Base-by-base conservation (phyloP, 2,329 filamentous ascomycete species). In the Verticillium dahliae region DNA sequence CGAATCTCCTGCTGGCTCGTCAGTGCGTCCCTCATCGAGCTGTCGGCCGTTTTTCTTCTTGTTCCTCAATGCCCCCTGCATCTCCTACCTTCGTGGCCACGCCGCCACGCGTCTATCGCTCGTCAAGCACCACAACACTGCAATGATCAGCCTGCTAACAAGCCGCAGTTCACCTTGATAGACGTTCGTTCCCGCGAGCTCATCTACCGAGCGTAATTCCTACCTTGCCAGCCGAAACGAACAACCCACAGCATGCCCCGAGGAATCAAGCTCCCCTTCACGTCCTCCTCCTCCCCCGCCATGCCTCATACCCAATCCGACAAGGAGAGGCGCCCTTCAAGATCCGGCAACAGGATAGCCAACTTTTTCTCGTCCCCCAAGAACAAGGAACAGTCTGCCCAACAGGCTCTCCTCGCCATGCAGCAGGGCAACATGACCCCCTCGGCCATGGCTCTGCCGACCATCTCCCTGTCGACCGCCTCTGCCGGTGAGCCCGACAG, bases 391-490 rank as follows among this genome's bases (percentile, higher is more conserved):
- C 82, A 87, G 68, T 81, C 59, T 81, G 45, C 18, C 18, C 45
- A 52, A 10, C 45, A 52, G 45, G n/a, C 45, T 10, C 45, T 52
- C 45, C 85, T 89, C 71, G 81, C 85, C 63, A 85, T 88, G 71
- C 85, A 90, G 72, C 85, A 90, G 67, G 83, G 80, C 69, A 76
- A 76, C 63, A 72, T 92, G 70, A 88, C 86, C 66, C 84, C 86
- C 62, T 83, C 92, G 52, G 88, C 90, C 62, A 79, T 93, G 66
- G 90, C 91, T 57, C 80, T 97, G 69, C 94, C 94, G 45, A 94
- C 90, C 60, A 97, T 98, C 71, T 97, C 92, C 52, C 83, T 98
- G 62, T 97, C 94, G 13, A 92, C 92, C 52, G 91, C 91, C 58
- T 90, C 87, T 35, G 89, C 86, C 65, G 90, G 91, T 69, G 84